A percentile compares a stretch with the other conserved stretches of the same genome.
These are phyloP conservation scores for Hyphopichia pseudoburtonii DNA, from an alignment of 1,139 yeast genomes.

Conservation along the genomic window DNA sequence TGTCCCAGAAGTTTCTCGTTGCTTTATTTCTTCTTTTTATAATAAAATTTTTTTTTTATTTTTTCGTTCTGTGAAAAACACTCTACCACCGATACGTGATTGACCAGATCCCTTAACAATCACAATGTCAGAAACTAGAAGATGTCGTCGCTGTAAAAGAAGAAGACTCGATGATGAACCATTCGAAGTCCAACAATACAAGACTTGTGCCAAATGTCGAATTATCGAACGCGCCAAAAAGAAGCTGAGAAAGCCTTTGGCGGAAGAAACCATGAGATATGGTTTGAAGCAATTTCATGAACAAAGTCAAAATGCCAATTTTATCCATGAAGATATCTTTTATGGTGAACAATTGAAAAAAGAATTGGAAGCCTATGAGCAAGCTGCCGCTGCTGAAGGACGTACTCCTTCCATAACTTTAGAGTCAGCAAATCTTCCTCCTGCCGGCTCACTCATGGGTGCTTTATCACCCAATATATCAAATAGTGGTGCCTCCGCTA, in stretches of 20 bases:
- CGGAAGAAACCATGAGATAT: conserved; percentile 50
- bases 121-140: conserved; percentile 28
- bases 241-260: conserved; percentile 46
- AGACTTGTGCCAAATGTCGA: conserved; percentile 61
- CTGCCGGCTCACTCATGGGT: too few species aligned
- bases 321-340: conserved; percentile 40
- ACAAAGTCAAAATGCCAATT: conserved; percentile 39
- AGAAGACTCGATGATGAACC: conserved; percentile 60
- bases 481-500: not conserved
- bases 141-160: conserved; percentile 61
- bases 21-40: too few species aligned
- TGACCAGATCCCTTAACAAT: not conserved
- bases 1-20: too few species aligned
- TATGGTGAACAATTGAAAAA: conserved; percentile 5
- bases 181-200: conserved; percentile 57
- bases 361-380: conserved; percentile 5
- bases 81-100: too few species aligned
- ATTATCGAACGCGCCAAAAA: conserved; percentile 53
- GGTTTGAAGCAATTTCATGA: conserved; percentile 50
- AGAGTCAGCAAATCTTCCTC: conserved; percentile 2
- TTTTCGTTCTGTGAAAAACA: too few species aligned
- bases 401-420: conserved; percentile 1
- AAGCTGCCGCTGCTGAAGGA: conserved; percentile 3
- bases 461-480: not conserved
- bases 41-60: too few species aligned